Conservation (phyloP, 1,284 basidiomycete species). For the Kalmanozyma brasiliensis region DNA sequence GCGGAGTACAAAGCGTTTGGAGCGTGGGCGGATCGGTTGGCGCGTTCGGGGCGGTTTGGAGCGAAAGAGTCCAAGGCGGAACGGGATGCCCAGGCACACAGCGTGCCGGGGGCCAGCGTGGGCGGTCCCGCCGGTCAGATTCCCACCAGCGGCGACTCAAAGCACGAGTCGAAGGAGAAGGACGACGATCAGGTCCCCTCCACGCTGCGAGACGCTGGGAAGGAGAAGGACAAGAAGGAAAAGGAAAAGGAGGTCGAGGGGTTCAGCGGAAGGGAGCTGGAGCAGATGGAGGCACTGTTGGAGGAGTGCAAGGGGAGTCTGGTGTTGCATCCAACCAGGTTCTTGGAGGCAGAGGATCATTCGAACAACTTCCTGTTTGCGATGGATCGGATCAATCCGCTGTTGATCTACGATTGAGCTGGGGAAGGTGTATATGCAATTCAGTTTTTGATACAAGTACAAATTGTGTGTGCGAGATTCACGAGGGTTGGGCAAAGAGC, state of each 20-base stretch:
- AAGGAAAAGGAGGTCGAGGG: slow-evolving; percentile 35
- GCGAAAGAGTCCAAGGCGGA: slow-evolving; percentile 29
- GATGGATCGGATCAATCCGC: slow-evolving; percentile 62
- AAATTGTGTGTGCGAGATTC: too few species aligned
- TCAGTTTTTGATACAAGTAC: slow-evolving; percentile 1
- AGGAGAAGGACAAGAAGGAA: slow-evolving; percentile 7
- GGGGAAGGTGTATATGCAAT: too few species aligned
- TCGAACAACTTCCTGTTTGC: slow-evolving; percentile 62
- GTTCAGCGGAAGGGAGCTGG: slow-evolving; percentile 54
- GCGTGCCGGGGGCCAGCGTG: slow-evolving; percentile 44
- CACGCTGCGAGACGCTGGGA: slow-evolving; percentile 16
- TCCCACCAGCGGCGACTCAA: not conserved
- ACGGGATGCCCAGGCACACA: slow-evolving; percentile 45
- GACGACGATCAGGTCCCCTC: slow-evolving; percentile 16
- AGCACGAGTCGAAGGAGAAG: slow-evolving; percentile 2
- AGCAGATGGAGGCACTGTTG: slow-evolving; percentile 61
- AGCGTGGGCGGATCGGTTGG: slow-evolving; percentile 55
- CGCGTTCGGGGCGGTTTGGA: slow-evolving; percentile 41
- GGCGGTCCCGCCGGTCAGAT: slow-evolving; percentile 36
- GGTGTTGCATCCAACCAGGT: slow-evolving; percentile 60
- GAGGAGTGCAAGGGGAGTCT: slow-evolving; percentile 56
- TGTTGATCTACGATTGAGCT: slow-evolving; percentile 48
- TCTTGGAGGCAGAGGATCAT: slow-evolving; percentile 63
- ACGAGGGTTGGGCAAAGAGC: slow-evolving; percentile 30
- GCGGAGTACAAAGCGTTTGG: slow-evolving; percentile 62